phyloP scores from a whole-genome alignment of 129 eudicot genomes.

The Artemisia argyi region DNA sequence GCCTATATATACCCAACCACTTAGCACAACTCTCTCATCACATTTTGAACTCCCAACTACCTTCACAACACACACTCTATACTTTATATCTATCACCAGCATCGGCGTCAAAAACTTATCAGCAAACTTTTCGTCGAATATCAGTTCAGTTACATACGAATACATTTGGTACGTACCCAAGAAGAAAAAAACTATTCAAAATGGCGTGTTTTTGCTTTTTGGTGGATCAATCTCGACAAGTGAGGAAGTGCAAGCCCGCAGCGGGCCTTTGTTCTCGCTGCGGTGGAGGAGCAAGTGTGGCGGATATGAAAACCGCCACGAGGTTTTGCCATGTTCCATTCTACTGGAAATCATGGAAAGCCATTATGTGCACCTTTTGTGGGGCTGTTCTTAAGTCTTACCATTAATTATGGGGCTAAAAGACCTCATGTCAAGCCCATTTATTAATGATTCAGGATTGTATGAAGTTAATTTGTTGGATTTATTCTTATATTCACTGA shows the following conservation, averaged over 20 bases:
- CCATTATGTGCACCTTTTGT: slow-evolving; percentile 58
- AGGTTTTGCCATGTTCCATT: slow-evolving; percentile 68
- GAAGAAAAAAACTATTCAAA: neutral
- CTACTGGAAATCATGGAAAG: slow-evolving; percentile 62
- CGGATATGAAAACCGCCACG: slow-evolving; percentile 65
- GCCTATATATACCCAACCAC: slow-evolving; percentile 30
- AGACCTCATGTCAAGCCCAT: neutral
- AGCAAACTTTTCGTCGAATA: too few species aligned
- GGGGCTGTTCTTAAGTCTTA: slow-evolving; percentile 68
- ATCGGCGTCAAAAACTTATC: too few species aligned
- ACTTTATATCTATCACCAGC: too few species aligned
- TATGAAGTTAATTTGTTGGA: slow-evolving; percentile 10
- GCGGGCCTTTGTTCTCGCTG: slow-evolving; percentile 67
- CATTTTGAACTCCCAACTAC: slow-evolving; percentile 33
- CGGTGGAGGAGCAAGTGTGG: slow-evolving; percentile 62
- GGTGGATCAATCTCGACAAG: slow-evolving; percentile 62
- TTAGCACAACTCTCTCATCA: slow-evolving; percentile 11
- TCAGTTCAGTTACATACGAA: neutral
- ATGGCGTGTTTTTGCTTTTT: slow-evolving; percentile 76
- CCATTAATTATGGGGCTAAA: slow-evolving; percentile 8
- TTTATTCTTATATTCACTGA: slow-evolving; percentile 17
- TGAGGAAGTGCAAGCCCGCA: slow-evolving; percentile 57
- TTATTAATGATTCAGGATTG: neutral
- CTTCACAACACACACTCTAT: slow-evolving; percentile 3
- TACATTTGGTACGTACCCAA: neutral